Conservation (phyloP, 345 rosid species). For the Heritiera littoralis region DNA sequence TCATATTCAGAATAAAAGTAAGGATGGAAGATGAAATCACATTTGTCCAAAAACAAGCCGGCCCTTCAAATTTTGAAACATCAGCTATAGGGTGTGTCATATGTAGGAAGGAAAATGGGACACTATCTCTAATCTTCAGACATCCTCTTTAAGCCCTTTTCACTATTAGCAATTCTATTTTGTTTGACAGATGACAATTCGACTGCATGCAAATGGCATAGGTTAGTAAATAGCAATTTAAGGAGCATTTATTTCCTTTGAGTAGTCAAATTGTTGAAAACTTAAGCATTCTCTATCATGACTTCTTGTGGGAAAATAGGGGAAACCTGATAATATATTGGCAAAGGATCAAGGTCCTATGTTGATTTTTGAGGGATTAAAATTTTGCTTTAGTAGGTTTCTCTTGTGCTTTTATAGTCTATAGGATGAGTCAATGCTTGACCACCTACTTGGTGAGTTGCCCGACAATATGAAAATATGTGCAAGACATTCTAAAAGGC, state of each 20-base stretch:
- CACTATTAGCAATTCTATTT: neutral
- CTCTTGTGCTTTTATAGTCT: neutral
- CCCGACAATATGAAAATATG: neutral
- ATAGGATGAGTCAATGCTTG: neutral
- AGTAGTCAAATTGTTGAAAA: too few relatives aligned
- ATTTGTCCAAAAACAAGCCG: neutral
- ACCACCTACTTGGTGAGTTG: neutral
- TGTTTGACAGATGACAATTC: neutral
- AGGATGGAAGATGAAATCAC: neutral
- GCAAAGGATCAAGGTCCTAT: neutral
- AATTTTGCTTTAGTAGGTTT: neutral
- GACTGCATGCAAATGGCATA: neutral
- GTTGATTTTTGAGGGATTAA: neutral
- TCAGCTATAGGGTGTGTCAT: neutral
- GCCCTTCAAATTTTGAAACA: neutral
- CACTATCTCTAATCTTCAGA: neutral
- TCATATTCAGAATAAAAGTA: neutral
- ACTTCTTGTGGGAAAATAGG: neutral
- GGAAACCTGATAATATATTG: neutral
- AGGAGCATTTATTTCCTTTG: neutral
- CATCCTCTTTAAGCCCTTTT: neutral
- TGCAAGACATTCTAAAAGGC: neutral
- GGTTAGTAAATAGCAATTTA: neutral
- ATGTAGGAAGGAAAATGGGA: neutral
- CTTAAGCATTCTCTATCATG: too few relatives aligned